Conservation (phyloP, 2,329 filamentous ascomycete species). For the Ophiostoma quercus region DNA sequence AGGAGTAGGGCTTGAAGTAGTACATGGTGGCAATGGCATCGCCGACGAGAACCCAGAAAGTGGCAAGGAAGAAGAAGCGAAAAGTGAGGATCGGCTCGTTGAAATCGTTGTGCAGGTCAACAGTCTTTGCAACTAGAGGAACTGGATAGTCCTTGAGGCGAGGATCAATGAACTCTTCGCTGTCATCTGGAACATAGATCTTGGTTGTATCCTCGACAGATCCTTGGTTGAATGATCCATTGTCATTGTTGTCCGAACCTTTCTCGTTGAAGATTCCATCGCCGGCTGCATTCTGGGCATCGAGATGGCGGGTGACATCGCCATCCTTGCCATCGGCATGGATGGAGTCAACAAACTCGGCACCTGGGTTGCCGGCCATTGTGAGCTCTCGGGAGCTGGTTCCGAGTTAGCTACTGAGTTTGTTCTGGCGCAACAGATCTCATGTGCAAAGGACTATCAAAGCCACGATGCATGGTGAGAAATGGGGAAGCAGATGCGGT, state of each 20-base stretch:
- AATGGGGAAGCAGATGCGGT: neutral
- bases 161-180: constrained; percentile 33
- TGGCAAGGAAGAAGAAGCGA: constrained; percentile 33
- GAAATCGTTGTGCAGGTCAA: constrained; percentile 34
- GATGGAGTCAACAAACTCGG: neutral
- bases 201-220: constrained; percentile 26
- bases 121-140: constrained; percentile 34
- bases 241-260: neutral
- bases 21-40: constrained; percentile 34
- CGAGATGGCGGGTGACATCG: constrained; percentile 11
- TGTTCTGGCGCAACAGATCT: neutral
- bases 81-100: constrained; percentile 35
- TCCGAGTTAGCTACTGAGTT: neutral
- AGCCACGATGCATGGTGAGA: neutral
- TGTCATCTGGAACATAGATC: constrained; percentile 30
- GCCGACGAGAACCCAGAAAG: constrained; percentile 34
- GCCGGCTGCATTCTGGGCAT: neutral
- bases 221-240: neutral
- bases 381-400: neutral
- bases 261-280: constrained; percentile 1
- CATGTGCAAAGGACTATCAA: neutral
- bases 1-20: constrained; percentile 34
- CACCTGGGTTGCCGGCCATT: neutral
- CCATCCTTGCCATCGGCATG: neutral
- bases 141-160: constrained; percentile 34